Evolutionary conservation across 1,284 basidiomycete species (phyloP).

Genomic region (Marasmius oreades): DNA sequence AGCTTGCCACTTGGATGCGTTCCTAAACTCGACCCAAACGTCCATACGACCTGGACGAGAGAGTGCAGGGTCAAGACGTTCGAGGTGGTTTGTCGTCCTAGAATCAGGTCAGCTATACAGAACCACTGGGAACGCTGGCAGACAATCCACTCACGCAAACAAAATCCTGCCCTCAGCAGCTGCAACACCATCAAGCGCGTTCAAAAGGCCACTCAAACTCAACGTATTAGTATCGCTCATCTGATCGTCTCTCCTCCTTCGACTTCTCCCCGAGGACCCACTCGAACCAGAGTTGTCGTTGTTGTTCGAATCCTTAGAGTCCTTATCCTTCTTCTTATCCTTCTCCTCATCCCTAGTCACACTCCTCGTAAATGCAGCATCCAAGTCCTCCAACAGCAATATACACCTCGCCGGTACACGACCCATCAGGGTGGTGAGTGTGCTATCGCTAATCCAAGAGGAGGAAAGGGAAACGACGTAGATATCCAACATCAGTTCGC

Average conservation of each 20-base stretch:
- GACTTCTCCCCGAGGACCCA: conserved; percentile 26
- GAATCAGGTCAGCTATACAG: conserved; percentile 3
- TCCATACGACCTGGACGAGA: conserved; percentile 87
- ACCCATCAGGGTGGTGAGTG: conserved; percentile 74
- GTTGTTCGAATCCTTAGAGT: conserved; percentile 24
- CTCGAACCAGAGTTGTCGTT: conserved; percentile 6
- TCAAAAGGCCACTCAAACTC: conserved; percentile 76
- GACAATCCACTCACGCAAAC: conserved; percentile 61
- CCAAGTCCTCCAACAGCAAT: conserved; percentile 79
- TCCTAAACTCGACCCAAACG: conserved; percentile 86
- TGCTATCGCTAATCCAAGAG: conserved; percentile 61
- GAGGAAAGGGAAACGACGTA: conserved; percentile 53
- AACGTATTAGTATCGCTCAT: conserved; percentile 77
- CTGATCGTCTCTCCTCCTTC: conserved; percentile 51
- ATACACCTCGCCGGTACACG: conserved; percentile 81
- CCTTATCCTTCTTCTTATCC: conserved; percentile 33
- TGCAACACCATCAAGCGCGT: conserved; percentile 84
- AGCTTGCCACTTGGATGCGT: conserved; percentile 78
- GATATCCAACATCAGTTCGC: conserved; percentile 67
- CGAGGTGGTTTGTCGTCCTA: conserved; percentile 82
- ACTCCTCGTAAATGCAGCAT: conserved; percentile 77
- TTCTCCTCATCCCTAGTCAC: conserved; percentile 55
- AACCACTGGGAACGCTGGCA: not conserved
- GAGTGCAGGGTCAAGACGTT: conserved; percentile 78
- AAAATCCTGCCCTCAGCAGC: conserved; percentile 79